Conservation (phyloP, 2,329 filamentous ascomycete species). For the Fusarium graminum region DNA sequence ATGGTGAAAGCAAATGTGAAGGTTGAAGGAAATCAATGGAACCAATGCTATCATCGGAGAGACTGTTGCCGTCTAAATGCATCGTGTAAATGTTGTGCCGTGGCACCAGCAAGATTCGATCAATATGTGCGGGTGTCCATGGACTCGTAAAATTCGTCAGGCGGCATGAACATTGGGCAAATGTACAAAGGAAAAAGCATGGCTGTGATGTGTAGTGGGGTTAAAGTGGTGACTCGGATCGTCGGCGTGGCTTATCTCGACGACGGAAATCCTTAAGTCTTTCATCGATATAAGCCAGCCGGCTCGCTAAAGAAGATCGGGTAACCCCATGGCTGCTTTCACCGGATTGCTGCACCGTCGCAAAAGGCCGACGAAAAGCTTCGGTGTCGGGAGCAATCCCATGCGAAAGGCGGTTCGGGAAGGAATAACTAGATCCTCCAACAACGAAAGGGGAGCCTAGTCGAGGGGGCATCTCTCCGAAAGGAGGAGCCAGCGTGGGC, state of each 20-base stretch:
- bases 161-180: slow-evolving; percentile 39
- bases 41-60: slow-evolving; percentile 39
- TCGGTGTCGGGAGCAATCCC: slow-evolving; percentile 60
- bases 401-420: slow-evolving; percentile 69
- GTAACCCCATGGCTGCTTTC: slow-evolving; percentile 54
- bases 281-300: slow-evolving; percentile 70
- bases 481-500: slow-evolving; percentile 48
- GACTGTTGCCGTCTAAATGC: slow-evolving; percentile 47
- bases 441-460: slow-evolving; percentile 71
- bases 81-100: slow-evolving; percentile 43
- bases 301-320: slow-evolving; percentile 62
- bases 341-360: slow-evolving; percentile 66
- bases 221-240: slow-evolving; percentile 66
- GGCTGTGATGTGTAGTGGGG: slow-evolving; percentile 5
- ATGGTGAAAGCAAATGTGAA: slow-evolving; percentile 21
- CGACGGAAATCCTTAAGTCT: slow-evolving; percentile 67
- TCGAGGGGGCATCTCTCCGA: slow-evolving; percentile 58
- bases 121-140: slow-evolving; percentile 39
- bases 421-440: slow-evolving; percentile 67
- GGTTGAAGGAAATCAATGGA: slow-evolving; percentile 16
- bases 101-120: slow-evolving; percentile 35
- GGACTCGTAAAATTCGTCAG: slow-evolving; percentile 47
- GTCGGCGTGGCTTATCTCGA: slow-evolving; percentile 57
- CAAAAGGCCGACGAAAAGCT: slow-evolving; percentile 65
- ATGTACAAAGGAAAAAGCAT: slow-evolving; percentile 42